Percentiles rank a stretch among this genome's conserved stretches.
Conservation (phyloP, 345 rosid species). For the Gossypium stocksii region DNA sequence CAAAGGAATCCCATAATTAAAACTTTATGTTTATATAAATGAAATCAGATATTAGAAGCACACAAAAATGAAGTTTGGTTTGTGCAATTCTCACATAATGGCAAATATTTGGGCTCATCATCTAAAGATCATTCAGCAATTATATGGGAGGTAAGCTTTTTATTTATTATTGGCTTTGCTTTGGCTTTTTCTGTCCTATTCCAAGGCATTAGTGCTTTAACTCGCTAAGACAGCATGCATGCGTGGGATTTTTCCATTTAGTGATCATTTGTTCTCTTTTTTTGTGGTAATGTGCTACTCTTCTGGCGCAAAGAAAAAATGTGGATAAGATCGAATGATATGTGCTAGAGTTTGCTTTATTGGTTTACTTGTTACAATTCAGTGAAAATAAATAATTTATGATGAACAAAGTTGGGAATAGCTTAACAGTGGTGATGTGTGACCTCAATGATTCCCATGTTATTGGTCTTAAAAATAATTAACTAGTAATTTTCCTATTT, state of each 20-base stretch:
- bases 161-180: no score
- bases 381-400: background rate
- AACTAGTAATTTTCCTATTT: background rate
- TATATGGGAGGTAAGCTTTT: slow-evolving; percentile 57
- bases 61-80: slow-evolving; percentile 78
- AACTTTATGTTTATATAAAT: slow-evolving; percentile 18
- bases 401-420: background rate
- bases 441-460: background rate
- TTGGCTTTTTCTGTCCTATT: no score
- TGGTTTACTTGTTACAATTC: background rate
- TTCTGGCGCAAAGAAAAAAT: background rate
- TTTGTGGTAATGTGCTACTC: no score
- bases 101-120: slow-evolving; percentile 65
- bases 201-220: no score
- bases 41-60: slow-evolving; percentile 53
- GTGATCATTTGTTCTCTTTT: no score
- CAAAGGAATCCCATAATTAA: background rate
- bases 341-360: background rate
- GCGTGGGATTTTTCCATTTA: no score
- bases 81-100: slow-evolving; percentile 66
- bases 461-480: background rate
- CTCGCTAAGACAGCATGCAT: no score
- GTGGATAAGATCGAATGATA: slow-evolving; percentile 1
- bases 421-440: background rate
- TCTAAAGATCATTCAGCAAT: slow-evolving; percentile 56